phyloP scores from a whole-genome alignment of 2,329 filamentous ascomycete genomes.

The Venturia aucupariae region DNA sequence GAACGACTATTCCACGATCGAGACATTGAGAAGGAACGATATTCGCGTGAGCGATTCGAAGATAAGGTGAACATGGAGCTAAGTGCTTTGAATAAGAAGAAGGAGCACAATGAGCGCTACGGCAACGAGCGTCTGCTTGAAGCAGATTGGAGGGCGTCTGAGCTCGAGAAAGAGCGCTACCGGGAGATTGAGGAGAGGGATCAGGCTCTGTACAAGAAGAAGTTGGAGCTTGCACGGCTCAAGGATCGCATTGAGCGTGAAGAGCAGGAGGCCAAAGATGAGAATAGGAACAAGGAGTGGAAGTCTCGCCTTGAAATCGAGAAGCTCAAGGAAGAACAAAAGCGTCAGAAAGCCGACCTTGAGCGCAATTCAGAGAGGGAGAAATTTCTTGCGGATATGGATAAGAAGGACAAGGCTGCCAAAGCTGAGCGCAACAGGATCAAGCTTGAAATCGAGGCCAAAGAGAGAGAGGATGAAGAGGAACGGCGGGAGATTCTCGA shows the following conservation, averaged over 20 bases:
- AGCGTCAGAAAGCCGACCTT: conserved; percentile 4
- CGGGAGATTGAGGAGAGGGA: conserved; percentile 18
- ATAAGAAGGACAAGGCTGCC: conserved; percentile 20
- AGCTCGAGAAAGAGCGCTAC: conserved; percentile 4
- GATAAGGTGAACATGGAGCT: conserved; percentile 1
- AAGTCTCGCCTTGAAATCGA: conserved; percentile 15
- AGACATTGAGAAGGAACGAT: not conserved
- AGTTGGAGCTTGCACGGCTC: conserved; percentile 27
- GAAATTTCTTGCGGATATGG: conserved; percentile 12
- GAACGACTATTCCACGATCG: conserved; percentile 5
- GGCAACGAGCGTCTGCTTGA: conserved; percentile 4
- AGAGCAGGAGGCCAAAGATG: conserved; percentile 20
- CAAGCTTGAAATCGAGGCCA: conserved; percentile 17
- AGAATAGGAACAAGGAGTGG: conserved; percentile 22
- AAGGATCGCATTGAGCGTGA: conserved; percentile 23
- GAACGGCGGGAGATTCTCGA: conserved; percentile 15
- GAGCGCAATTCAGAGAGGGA: conserved; percentile 13
- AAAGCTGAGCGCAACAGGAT: conserved; percentile 21
- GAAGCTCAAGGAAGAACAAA: conserved; percentile 12
- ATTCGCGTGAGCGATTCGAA: not conserved
- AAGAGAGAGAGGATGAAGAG: conserved; percentile 17
- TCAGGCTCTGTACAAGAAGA: conserved; percentile 28
- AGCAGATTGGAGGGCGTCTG: not conserved
- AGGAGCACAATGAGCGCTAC: not conserved
- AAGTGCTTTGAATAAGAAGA: not conserved